Evolutionary conservation across 768 basidiomycete genomes (phyloP).

Genomic region (Suillus tomentosus): DNA sequence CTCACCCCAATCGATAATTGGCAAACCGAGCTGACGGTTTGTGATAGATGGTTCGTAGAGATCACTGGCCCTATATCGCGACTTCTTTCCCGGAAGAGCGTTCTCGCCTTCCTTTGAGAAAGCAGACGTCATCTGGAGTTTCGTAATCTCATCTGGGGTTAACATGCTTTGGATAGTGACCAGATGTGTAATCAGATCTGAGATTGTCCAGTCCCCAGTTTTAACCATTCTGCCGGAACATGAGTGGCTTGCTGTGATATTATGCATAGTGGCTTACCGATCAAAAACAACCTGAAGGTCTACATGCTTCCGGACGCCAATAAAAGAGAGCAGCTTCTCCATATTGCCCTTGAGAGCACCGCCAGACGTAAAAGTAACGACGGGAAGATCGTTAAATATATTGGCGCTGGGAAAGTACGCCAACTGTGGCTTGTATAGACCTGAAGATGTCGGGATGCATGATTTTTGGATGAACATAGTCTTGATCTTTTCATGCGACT

Average conservation of each 20-base stretch:
- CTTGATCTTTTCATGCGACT: conserved; percentile 44
- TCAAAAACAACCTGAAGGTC: conserved; percentile 93
- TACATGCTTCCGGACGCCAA: conserved; percentile 90
- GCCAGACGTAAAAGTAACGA: conserved; percentile 72
- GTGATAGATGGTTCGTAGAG: conserved; percentile 84
- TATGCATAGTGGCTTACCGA: conserved; percentile 45
- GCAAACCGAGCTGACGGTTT: conserved; percentile 72
- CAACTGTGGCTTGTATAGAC: conserved; percentile 71
- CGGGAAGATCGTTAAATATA: conserved; percentile 87
- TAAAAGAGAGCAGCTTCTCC: conserved; percentile 67
- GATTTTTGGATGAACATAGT: conserved; percentile 43
- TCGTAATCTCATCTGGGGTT: conserved; percentile 55
- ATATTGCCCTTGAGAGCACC: conserved; percentile 62
- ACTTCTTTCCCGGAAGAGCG: conserved; percentile 28
- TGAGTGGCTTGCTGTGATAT: neutral
- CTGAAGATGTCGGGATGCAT: conserved; percentile 55
- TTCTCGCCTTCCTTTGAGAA: conserved; percentile 61
- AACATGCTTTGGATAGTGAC: conserved; percentile 74
- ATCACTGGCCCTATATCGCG: conserved; percentile 64
- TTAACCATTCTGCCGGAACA: conserved; percentile 68
- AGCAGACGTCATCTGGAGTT: conserved; percentile 65
- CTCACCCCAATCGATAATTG: conserved; percentile 86
- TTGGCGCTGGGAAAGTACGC: conserved; percentile 86
- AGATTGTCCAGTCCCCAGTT: conserved; percentile 87
- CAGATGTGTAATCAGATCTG: conserved; percentile 85